Evolutionary conservation across 2,329 filamentous ascomycete species (phyloP).

Genomic region (Stachybotrys chartarum): DNA sequence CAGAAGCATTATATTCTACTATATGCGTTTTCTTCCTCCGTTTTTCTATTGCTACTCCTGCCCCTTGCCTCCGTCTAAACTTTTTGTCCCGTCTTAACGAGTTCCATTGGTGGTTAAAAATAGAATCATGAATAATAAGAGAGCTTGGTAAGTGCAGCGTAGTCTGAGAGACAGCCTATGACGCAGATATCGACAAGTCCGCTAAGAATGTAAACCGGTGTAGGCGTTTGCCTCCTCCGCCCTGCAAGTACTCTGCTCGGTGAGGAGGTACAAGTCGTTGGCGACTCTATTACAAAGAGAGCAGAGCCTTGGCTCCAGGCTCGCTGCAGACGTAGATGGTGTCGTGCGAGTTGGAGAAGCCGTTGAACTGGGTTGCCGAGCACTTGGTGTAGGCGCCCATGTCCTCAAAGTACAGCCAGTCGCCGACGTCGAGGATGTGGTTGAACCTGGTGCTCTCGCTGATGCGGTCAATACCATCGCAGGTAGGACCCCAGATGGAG

Average conservation of each 20-base stretch:
- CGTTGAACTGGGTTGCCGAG: slow-evolving; percentile 96
- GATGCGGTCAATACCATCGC: slow-evolving; percentile 96
- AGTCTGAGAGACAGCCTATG: not conserved
- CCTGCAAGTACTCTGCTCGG: not conserved
- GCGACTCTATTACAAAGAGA: slow-evolving; percentile 26
- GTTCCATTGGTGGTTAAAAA: no score
- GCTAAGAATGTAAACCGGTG: not conserved
- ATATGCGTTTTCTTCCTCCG: not conserved
- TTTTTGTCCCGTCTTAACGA: not conserved
- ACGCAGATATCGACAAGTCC: not conserved
- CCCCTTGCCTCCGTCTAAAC: not conserved
- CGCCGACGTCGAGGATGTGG: slow-evolving; percentile 77
- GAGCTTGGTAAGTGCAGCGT: no score
- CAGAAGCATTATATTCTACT: not conserved
- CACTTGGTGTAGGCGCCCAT: slow-evolving; percentile 99
- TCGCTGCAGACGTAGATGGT: slow-evolving; percentile 95
- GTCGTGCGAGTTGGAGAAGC: slow-evolving; percentile 87
- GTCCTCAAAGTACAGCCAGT: slow-evolving; percentile 98
- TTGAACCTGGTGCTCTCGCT: slow-evolving; percentile 71
- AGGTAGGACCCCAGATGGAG: slow-evolving; percentile 97
- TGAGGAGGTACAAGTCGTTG: not conserved
- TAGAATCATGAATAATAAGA: no score
- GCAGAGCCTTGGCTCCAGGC: slow-evolving; percentile 70
- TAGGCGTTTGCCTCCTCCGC: not conserved
- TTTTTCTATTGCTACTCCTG: not conserved